Evolutionary conservation across 106 monocot species (phyloP).

Genomic region (Dioscorea zingiberensis): DNA sequence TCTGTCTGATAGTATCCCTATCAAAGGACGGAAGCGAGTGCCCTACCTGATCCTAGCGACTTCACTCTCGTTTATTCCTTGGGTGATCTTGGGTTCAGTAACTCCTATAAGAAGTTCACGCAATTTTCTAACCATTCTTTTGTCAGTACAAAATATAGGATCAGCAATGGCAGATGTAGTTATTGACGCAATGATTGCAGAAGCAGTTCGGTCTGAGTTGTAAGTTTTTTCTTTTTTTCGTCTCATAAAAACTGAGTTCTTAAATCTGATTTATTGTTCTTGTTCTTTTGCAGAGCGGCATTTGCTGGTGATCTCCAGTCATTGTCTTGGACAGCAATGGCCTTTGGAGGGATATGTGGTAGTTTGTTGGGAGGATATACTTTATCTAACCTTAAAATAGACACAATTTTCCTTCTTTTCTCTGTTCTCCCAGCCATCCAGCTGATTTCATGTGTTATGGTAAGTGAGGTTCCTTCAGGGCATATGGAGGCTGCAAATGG

Average conservation of each 20-base stretch:
- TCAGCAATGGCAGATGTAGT: slow-evolving; percentile 92
- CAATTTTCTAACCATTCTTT: slow-evolving; percentile 35
- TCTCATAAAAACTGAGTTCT: not conserved
- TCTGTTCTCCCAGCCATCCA: slow-evolving; percentile 58
- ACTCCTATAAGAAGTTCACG: slow-evolving; percentile 46
- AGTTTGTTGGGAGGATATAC: slow-evolving; percentile 75
- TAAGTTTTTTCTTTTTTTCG: slow-evolving; percentile 12
- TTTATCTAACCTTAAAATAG: slow-evolving; percentile 37
- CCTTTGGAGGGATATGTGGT: slow-evolving; percentile 76
- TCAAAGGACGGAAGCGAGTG: slow-evolving; percentile 49
- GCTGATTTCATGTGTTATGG: slow-evolving; percentile 51
- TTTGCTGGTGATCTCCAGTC: slow-evolving; percentile 83
- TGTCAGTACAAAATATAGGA: slow-evolving; percentile 66
- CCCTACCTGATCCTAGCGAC: slow-evolving; percentile 69
- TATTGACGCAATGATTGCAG: slow-evolving; percentile 92
- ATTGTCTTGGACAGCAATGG: slow-evolving; percentile 77
- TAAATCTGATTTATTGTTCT: slow-evolving; percentile 7
- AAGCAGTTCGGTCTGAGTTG: slow-evolving; percentile 59
- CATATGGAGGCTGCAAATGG: slow-evolving; percentile 2
- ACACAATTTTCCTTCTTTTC: slow-evolving; percentile 61
- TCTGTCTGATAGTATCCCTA: slow-evolving; percentile 76
- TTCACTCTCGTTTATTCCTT: slow-evolving; percentile 63
- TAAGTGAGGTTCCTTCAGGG: slow-evolving; percentile 36
- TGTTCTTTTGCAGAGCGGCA: slow-evolving; percentile 42
- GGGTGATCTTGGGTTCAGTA: slow-evolving; percentile 50